Conservation (phyloP, 192 early-diverging fungal genomes). For the Coemansia sp. region DNA sequence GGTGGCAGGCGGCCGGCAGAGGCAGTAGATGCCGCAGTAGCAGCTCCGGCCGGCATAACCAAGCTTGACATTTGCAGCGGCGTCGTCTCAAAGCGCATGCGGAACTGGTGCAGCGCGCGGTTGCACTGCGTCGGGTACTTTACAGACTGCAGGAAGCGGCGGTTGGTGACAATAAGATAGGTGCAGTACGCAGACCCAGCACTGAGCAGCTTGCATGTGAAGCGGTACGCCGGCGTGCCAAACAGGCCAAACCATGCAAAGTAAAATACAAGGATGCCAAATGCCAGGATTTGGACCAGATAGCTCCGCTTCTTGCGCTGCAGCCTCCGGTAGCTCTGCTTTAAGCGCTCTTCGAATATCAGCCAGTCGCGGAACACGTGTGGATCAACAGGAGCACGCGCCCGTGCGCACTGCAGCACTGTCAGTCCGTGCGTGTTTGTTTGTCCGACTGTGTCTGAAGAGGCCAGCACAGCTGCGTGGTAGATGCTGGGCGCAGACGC, state of each 20-base stretch:
- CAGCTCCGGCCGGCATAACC: conserved; percentile 11
- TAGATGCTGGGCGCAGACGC: conserved; percentile 31
- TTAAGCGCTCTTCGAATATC: conserved; percentile 77
- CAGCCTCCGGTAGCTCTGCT: conserved; percentile 66
- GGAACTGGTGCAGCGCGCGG: conserved; percentile 51
- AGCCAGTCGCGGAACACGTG: conserved; percentile 70
- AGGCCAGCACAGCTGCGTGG: conserved; percentile 31
- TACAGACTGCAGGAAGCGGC: conserved; percentile 47
- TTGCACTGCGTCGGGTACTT: conserved; percentile 53
- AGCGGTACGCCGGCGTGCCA: conserved; percentile 42
- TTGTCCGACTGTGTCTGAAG: conserved; percentile 24
- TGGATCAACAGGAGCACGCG: conserved; percentile 40
- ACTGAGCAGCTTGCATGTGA: conserved; percentile 50
- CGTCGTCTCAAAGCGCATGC: conserved; percentile 49
- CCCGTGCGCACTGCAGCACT: conserved; percentile 39
- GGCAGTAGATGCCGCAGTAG: conserved; percentile 2
- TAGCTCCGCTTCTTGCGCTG: conserved; percentile 71
- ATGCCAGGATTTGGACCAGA: conserved; percentile 46
- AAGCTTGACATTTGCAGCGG: conserved; percentile 25
- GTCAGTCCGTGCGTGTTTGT: conserved; percentile 43
- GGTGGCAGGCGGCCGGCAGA: not conserved
- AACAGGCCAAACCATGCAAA: conserved; percentile 54
- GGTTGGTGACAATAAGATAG: conserved; percentile 50
- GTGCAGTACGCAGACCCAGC: conserved; percentile 53
- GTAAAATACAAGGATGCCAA: conserved; percentile 47